Evolutionary conservation across 2,329 filamentous ascomycete genomes (phyloP), one percentile per base, ranked within the genome.

Genomic region (Cladorrhinum sp.): DNA sequence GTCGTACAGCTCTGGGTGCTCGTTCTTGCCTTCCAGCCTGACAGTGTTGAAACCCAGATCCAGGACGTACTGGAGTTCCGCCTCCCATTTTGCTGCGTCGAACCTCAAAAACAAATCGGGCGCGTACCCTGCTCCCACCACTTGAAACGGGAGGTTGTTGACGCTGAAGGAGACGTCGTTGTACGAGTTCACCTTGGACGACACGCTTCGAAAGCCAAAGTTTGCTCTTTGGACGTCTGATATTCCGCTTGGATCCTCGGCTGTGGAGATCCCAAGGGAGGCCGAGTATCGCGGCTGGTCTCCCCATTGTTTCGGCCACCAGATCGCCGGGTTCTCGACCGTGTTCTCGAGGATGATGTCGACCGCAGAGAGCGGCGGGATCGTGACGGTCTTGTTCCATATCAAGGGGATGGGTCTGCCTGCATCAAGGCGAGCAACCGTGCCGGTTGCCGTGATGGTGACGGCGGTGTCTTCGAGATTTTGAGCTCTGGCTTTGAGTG

Each of bases 221-320:
- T 65, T 71, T 6, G 72, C 72, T 0, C 66, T 63, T 0, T 68
- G 66, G 1, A 68, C 71, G 24, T 79, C 77, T 1, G 75, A 76
- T 9, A 69, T 32, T 22, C 16, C 5, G 36, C 16, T 22, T 7
- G 58, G 50, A 49, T 64, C 61, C 27, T 69, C 64, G 50, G 68
- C 57, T 0, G 64, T 68, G 6, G 59, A 66, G 24, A 73, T 62
- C 23, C 64, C 64, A n/a, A 75, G 60, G 10, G 63, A 65, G 6
- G 70, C 73, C 2, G 61, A 62, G 62, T 74, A 75, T 16, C 75
- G 66, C 0, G 72, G 72, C 48, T 75, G 85, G 0, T 72, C 65
- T 1, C 85, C 85, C 85, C 85, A 88, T 54, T 77, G 73, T 45
- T 76, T 79, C 0, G 85, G 85, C 84, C 85, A 88, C 85, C 85